Conservation (phyloP, 108 stramenopile species). For the Cylindrotheca fusiformis region DNA sequence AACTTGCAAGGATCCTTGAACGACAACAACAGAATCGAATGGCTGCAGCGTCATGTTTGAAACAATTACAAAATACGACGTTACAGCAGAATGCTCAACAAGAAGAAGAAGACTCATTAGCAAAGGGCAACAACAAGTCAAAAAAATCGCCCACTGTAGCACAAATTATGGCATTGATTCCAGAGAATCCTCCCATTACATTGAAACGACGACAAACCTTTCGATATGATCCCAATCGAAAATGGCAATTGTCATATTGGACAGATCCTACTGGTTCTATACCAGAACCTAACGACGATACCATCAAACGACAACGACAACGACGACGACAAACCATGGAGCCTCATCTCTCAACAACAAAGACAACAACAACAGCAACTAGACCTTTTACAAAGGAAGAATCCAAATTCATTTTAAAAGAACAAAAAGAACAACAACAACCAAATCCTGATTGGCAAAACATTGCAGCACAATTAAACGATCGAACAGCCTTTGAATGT, state of each 20-base stretch:
- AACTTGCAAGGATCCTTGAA: conserved; percentile 3
- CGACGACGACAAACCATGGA: not conserved
- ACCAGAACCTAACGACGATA: conserved; percentile 30
- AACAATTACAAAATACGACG: not conserved
- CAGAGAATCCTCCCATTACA: not conserved
- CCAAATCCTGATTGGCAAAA: not conserved
- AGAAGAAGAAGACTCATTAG: conserved; percentile 10
- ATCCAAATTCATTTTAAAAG: not conserved
- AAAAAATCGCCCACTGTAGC: not conserved
- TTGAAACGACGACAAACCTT: conserved; percentile 7
- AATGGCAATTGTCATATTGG: conserved; percentile 53
- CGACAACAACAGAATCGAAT: conserved; percentile 17
- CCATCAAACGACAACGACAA: conserved; percentile 6
- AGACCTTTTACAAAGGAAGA: not conserved
- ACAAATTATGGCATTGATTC: not conserved
- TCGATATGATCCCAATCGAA: conserved; percentile 33
- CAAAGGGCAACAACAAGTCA: too few relatives aligned
- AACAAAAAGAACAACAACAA: not conserved
- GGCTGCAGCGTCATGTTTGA: conserved; percentile 10
- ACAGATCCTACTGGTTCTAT: conserved; percentile 45
- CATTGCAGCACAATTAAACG: not conserved
- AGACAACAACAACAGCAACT: not conserved
- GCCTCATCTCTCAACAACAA: not conserved
- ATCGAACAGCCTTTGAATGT: not conserved
- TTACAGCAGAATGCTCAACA: not conserved